phyloP scores from a whole-genome alignment of 495 filamentous ascomycete species.

The Hypoxylon cercidicola region DNA sequence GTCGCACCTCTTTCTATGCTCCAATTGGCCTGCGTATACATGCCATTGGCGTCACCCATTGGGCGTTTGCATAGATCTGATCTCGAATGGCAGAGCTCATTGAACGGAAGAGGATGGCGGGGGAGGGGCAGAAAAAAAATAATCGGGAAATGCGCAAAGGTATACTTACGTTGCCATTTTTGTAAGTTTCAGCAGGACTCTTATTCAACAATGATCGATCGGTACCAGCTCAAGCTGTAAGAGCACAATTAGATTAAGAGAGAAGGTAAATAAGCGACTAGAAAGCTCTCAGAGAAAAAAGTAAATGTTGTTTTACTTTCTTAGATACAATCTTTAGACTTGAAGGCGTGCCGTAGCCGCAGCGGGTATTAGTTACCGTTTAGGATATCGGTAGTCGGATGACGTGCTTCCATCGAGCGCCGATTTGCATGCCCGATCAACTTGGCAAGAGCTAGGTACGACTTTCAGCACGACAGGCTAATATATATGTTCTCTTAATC shows the following conservation, averaged over 20 bases:
- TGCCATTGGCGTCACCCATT: not conserved
- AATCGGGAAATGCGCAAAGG: slow-evolving; percentile 3
- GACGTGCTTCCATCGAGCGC: slow-evolving; percentile 36
- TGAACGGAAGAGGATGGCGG: slow-evolving; percentile 23
- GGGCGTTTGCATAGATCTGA: not conserved
- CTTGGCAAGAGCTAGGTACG: slow-evolving; percentile 19
- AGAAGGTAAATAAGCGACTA: not conserved
- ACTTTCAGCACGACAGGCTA: not conserved
- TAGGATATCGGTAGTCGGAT: slow-evolving; percentile 40
- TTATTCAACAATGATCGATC: not conserved
- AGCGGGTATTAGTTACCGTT: slow-evolving; percentile 34
- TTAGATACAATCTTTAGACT: not conserved
- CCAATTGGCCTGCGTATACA: not conserved
- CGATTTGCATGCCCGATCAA: slow-evolving; percentile 31
- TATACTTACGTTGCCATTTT: slow-evolving; percentile 35
- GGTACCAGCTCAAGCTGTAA: slow-evolving; percentile 1
- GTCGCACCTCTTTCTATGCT: not conserved
- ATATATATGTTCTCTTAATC: not conserved
- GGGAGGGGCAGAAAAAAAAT: slow-evolving; percentile 28
- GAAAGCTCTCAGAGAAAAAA: slow-evolving; percentile 21
- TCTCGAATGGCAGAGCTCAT: too few species aligned
- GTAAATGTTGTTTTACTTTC: slow-evolving; percentile 4
- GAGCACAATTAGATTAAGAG: not conserved
- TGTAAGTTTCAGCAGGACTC: slow-evolving; percentile 5
- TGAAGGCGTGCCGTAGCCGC: slow-evolving; percentile 27